Evolutionary conservation across 345 rosid genomes (phyloP).

Genomic region (Gossypium turneri): DNA sequence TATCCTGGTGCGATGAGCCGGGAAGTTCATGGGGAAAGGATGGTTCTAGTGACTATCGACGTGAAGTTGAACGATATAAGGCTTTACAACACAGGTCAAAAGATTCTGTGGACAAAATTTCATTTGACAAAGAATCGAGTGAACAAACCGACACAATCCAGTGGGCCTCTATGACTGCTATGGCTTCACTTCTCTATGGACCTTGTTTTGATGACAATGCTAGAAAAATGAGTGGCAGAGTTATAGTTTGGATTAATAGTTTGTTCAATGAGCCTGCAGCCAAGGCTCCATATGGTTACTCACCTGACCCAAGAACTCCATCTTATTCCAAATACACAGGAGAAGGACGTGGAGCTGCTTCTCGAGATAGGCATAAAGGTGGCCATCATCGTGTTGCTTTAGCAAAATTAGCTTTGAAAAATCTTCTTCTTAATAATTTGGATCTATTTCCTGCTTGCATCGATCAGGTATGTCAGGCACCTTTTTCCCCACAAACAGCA

Average conservation of each 20-base stretch:
- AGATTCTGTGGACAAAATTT: conserved; percentile 89
- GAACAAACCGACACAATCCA: conserved; percentile 94
- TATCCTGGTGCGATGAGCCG: conserved; percentile 87
- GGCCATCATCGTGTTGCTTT: conserved; percentile 88
- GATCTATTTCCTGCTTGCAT: conserved; percentile 98
- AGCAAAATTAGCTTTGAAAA: conserved; percentile 92
- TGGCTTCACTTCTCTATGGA: conserved; percentile 95
- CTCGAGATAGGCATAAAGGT: conserved; percentile 83
- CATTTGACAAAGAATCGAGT: conserved; percentile 86
- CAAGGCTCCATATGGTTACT: conserved; percentile 93
- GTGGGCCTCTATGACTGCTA: conserved; percentile 97
- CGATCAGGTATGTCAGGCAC: conserved; percentile 67
- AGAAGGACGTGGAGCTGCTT: conserved; percentile 73
- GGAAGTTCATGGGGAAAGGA: conserved; percentile 90
- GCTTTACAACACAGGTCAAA: conserved; percentile 89
- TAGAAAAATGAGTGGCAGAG: conserved; percentile 96
- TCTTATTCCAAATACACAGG: conserved; percentile 82
- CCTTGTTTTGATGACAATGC: conserved; percentile 99
- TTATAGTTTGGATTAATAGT: conserved; percentile 94
- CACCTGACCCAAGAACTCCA: conserved; percentile 91
- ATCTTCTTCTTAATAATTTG: conserved; percentile 92
- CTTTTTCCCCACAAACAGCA: background rate
- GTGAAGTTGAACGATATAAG: conserved; percentile 96
- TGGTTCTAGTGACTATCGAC: conserved; percentile 77
- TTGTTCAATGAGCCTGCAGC: conserved; percentile 92